phyloP scores from a whole-genome alignment of 805 yeast genomes.

The Spencermartinsiella europaea region DNA sequence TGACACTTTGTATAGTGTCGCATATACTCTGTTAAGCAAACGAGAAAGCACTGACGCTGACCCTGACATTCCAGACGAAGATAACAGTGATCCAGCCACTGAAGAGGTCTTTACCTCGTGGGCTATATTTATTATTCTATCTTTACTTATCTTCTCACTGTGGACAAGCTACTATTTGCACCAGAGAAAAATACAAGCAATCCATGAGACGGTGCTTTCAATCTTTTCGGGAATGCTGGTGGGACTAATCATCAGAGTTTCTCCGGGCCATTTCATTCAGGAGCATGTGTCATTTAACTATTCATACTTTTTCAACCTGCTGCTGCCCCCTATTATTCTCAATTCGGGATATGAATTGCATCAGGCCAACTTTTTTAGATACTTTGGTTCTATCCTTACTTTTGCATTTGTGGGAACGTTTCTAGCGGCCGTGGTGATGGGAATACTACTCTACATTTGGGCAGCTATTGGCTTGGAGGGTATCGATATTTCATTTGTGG shows the following conservation, averaged over 20 bases:
- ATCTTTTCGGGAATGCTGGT: slow-evolving; percentile 96
- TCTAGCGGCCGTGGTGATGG: slow-evolving; percentile 83
- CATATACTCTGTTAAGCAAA: slow-evolving; percentile 11
- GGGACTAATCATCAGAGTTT: slow-evolving; percentile 80
- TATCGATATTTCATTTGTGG: slow-evolving; percentile 85
- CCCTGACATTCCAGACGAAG: slow-evolving; percentile 43
- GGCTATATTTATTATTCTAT: slow-evolving; percentile 86
- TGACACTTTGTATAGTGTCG: neutral
- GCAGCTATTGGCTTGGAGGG: slow-evolving; percentile 89
- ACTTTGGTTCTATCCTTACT: slow-evolving; percentile 81
- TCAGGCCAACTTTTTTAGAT: slow-evolving; percentile 90
- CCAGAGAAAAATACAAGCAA: slow-evolving; percentile 83
- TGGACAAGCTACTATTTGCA: slow-evolving; percentile 95
- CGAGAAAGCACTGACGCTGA: slow-evolving; percentile 37
- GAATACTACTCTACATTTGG: slow-evolving; percentile 84
- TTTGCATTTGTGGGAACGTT: slow-evolving; percentile 98
- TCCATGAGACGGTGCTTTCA: slow-evolving; percentile 96
- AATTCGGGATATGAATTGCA: slow-evolving; percentile 96
- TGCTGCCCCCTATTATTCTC: slow-evolving; percentile 92
- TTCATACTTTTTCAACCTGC: slow-evolving; percentile 85
- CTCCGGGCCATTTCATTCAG: slow-evolving; percentile 97
- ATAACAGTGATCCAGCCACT: slow-evolving; percentile 72
- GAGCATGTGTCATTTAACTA: slow-evolving; percentile 95
- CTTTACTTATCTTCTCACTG: slow-evolving; percentile 76
- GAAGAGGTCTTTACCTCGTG: slow-evolving; percentile 96